Percentiles rank a stretch among this genome's conserved stretches.
Conservation (phyloP, 2,329 filamentous ascomycete species). For the Periconia digitata region DNA sequence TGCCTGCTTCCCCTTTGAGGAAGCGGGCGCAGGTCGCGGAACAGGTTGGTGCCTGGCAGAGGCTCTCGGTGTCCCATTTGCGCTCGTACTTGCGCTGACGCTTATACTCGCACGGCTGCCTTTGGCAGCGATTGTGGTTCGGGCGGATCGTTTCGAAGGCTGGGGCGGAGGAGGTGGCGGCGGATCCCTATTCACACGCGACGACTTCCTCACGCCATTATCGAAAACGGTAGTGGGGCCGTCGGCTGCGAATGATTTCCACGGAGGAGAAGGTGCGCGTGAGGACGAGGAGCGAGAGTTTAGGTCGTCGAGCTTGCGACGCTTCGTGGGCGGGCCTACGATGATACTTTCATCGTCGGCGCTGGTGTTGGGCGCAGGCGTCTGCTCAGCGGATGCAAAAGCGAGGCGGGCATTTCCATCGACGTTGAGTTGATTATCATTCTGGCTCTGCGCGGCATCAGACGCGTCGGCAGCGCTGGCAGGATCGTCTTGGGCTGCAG, state of each 20-base stretch:
- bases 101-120: slow-evolving; percentile 1
- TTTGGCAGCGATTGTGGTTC: slow-evolving; percentile 23
- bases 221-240: slow-evolving; percentile 83
- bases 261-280: slow-evolving; percentile 76
- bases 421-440: neutral
- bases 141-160: slow-evolving; percentile 41
- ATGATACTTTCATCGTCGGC: slow-evolving; percentile 26
- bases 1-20: slow-evolving; percentile 8
- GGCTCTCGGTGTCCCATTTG: slow-evolving; percentile 30
- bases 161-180: slow-evolving; percentile 44
- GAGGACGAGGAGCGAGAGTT: slow-evolving; percentile 39
- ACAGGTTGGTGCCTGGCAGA: slow-evolving; percentile 4
- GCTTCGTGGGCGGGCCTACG: slow-evolving; percentile 55
- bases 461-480: slow-evolving; percentile 20
- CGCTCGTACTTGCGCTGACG: slow-evolving; percentile 14
- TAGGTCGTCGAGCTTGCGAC: slow-evolving; percentile 57
- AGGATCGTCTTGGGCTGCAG: slow-evolving; percentile 17
- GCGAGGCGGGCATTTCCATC: neutral
- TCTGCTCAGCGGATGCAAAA: slow-evolving; percentile 15
- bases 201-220: slow-evolving; percentile 63
- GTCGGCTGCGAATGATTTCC: slow-evolving; percentile 83
- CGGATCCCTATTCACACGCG: slow-evolving; percentile 53
- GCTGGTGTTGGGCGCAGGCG: slow-evolving; percentile 14
- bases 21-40: neutral
- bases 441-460: slow-evolving; percentile 18